Conservation (phyloP, 148 eudicot species). For the Rheum nobile region DNA sequence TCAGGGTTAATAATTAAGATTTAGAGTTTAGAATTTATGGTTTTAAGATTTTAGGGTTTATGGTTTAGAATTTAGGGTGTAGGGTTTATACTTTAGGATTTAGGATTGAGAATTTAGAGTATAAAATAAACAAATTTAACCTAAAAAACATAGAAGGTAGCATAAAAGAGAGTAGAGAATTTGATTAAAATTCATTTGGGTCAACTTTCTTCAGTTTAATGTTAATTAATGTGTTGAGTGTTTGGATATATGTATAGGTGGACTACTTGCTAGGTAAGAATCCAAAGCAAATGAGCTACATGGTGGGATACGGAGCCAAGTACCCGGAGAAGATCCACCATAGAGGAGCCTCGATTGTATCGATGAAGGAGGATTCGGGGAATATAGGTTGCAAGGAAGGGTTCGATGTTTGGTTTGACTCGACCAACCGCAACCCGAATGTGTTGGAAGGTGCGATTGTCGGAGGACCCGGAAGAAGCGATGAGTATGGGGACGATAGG, state of each 20-base stretch:
- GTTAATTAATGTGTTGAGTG: neutral
- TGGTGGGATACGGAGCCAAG: constrained; percentile 39
- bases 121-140: no score
- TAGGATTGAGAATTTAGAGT: no score
- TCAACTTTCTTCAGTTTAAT: no score
- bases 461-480: constrained; percentile 43
- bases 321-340: constrained; percentile 41
- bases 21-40: no score
- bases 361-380: constrained; percentile 16
- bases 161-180: no score
- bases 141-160: no score
- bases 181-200: no score
- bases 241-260: constrained; percentile 18
- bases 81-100: no score
- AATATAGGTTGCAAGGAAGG: constrained; percentile 32
- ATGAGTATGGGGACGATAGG: constrained; percentile 27
- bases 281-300: constrained; percentile 32
- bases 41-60: no score
- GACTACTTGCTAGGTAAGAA: constrained; percentile 44
- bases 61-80: no score
- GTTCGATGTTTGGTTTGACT: constrained; percentile 23
- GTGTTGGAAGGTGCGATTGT: constrained; percentile 37
- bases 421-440: constrained; percentile 29
- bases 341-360: constrained; percentile 46
- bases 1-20: no score